Base-by-base conservation (phyloP, 1,139 yeast species). In the Geotrichum australiense region DNA sequence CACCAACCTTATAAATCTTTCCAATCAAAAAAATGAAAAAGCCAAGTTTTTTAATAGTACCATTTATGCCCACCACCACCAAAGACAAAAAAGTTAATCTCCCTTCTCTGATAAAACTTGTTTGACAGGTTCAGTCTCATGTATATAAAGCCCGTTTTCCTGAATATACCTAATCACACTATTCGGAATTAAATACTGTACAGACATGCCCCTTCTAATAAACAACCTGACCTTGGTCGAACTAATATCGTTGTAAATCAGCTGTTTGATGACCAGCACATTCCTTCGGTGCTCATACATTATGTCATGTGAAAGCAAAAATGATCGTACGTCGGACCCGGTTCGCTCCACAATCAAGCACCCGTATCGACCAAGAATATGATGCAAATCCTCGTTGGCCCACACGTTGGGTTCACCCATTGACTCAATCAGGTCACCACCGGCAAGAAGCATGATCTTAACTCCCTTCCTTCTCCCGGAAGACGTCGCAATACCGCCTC, bases 351-450 rank as follows among this genome's bases (percentile, higher is more conserved):
- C 96, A 44, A 93, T 91, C 51, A 91, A 68, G 64, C 98, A 91
- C 2, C 99, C 98, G 61, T 91, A 91, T 50, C 84, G 79, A 22
- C 98, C 98, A 51, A 91, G 70, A 41, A 91, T 93, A 62, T 91
- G 98, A 58, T 89, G 95, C 55, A 91, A 70, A 63, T 91, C 99
- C 47, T 75, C 82, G 59, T 89, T 97, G 1, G 94, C 96, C 99
- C 99, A 91, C 27, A 91, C 98, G 57, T 89, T 93, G 23, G 97
- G 97, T 62, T 91, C 98, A n/a, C 98, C 98, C 97, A 93, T 91
- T 39, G 94, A 80, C 63, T 91, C 98, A 45, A 91, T 91, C 54
- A 93, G 71, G 63, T 91, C 98, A 28, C 98, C 98, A 39, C 99
- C 99, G 0, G 98, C 98, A 31, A 91, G 69, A 46, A 91, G 71